A percentile compares a stretch with the other conserved stretches of the same genome.
Conservation (phyloP, 1,284 basidiomycete species). For the Apiotrichum laibachii region DNA sequence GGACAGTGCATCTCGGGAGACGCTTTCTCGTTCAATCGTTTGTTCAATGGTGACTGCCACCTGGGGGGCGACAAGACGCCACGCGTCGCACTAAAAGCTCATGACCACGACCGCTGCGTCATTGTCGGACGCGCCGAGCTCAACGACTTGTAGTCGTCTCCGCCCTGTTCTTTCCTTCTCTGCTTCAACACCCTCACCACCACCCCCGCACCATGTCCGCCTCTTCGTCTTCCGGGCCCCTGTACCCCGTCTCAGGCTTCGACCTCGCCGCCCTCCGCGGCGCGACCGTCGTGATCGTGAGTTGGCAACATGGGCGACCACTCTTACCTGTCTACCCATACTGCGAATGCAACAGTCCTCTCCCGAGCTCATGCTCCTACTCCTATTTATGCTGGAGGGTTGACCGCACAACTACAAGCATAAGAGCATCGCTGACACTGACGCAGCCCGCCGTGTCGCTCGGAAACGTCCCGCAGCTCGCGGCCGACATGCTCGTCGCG, state of each 20-base stretch:
- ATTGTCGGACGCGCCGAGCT: neutral
- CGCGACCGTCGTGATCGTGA: constrained; percentile 18
- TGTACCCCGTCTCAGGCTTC: constrained; percentile 21
- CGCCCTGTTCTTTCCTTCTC: neutral
- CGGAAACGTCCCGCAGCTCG: constrained; percentile 73
- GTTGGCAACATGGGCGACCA: neutral
- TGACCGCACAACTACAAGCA: too few species aligned
- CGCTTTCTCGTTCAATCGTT: too few species aligned
- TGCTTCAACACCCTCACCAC: neutral
- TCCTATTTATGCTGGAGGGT: constrained; percentile 56
- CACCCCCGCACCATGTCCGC: neutral
- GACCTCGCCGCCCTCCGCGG: constrained; percentile 8
- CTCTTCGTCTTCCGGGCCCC: constrained; percentile 1
- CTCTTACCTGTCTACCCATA: too few species aligned
- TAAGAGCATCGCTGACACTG: too few species aligned
- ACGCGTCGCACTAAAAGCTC: neutral
- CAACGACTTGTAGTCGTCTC: neutral
- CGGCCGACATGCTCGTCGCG: constrained; percentile 67
- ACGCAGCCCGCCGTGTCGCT: constrained; percentile 71
- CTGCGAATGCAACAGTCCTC: too few species aligned
- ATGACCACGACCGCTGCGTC: neutral
- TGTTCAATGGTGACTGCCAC: neutral
- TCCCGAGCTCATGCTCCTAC: constrained; percentile 52
- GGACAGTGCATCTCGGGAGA: too few species aligned
- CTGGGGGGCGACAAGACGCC: neutral